Base-by-base conservation (phyloP, 495 filamentous ascomycete genomes). In the Zalerion maritima region DNA sequence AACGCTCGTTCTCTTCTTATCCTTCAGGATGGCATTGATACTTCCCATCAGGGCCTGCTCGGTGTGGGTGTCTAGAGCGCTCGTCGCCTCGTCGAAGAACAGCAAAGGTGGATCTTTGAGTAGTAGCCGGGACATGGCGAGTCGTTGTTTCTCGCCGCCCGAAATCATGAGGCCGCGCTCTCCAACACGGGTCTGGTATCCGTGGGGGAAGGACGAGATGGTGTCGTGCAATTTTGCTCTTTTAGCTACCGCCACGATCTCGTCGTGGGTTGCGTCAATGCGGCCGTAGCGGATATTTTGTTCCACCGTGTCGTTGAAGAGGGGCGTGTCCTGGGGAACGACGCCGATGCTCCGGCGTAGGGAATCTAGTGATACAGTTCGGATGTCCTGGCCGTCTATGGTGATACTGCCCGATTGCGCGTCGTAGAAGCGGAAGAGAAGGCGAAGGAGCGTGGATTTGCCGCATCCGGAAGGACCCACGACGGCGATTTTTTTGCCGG, bases 121-220 rank as follows among this genome's bases (percentile, higher is more conserved):
- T 1, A 97, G 65, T 20, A 96, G 48, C 18, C 89, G 63, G 4
- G 82, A 81, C 13, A 97, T 73, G 2, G 91, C 89, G 18, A 97
- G 55, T 3, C 89, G 71, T 47, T 97, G 89, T 53, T 96, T 96
- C 57, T 97, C 89, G 18, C 89, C 89, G 5, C 86, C 89, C 3
- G 80, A 87, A 11, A 96, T 94, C 89, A 96, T 96, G 78, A 96
- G 79, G 1, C 89, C 89, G 14, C 91, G 65, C 61, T 97, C 89
- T 11, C 89, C 89, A 7, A 97, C 89, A 44, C 79, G 85, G 1
- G 89, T 97, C 11, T 78, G 51, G 45, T 97, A 97, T 3, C 84
- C 83, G 10, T 86, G 76, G 1, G 85, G 85, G 40, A 87, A 72
- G 18, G 54, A 54, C 29, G 69, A 60, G 30, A 97, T 75, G 26